Evolutionary conservation across 305 asterid genomes (phyloP), one percentile per base, ranked within the genome.

Genomic region (Solanum aculeatissimum): DNA sequence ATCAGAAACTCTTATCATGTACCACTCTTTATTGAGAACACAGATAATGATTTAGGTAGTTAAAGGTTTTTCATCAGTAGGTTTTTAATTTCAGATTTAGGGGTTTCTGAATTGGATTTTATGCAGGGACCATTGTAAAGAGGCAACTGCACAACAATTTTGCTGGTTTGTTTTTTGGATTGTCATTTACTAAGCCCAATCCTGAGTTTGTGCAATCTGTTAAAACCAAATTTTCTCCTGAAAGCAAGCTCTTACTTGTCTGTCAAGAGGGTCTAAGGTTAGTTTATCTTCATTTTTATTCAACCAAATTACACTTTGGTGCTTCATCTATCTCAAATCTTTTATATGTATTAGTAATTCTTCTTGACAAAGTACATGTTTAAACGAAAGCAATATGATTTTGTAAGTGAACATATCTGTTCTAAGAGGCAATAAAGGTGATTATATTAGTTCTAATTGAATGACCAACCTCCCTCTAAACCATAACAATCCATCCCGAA

Each of bases 201-300:
- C 91, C 98, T 6, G 95, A 94, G 14, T 96, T 96, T 72, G 92
- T 95, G 87, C 92, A 90, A 89, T 86, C 94, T 45, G 91, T 96
- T 21, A 93, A 85, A 91, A 87, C 86, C 88, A 92, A 90, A 86
- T 90, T 95, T 88, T 92, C 98, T 77, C 95, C 98, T 23, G 90
- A 92, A 80, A 91, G 92, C 90, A 95, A 94, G 92, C 83, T 96
- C 85, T 88, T 96, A 83, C 94, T 96, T 87, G 98, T 96, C 86
- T 95, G 99, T 90, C 99, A 96, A 79, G 99, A 92, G 89, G 99
- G 99, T 13, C 89, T 96, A 81, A 93, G 99, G 99, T 94, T 54
- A 82, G 75, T 72, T 27, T 7, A 21, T 21, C 58, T 32, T 66
- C 25, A 4, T 68, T 38, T 68, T 9, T 4, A 35, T 15, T 21